Evolutionary conservation across 345 rosid species (phyloP).

Genomic region (Eucalyptus urophylla): DNA sequence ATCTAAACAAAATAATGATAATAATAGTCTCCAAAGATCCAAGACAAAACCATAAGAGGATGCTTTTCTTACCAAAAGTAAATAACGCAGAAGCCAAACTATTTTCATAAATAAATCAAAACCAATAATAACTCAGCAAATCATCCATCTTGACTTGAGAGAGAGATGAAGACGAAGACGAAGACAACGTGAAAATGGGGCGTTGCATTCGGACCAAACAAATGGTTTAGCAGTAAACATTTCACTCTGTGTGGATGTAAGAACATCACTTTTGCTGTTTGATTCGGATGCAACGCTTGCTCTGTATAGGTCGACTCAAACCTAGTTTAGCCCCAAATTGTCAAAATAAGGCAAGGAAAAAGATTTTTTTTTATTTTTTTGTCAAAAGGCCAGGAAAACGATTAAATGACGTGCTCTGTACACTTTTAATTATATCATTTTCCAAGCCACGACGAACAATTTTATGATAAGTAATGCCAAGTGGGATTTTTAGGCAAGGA

Average conservation of each 20-base stretch:
- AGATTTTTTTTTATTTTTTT: neutral
- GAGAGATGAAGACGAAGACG: neutral
- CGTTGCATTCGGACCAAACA: neutral
- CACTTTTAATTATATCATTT: neutral
- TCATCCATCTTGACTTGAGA: neutral
- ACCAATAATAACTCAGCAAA: neutral
- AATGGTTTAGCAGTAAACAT: neutral
- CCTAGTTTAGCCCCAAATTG: neutral
- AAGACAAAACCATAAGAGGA: neutral
- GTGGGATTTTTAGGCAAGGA: neutral
- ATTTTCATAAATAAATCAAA: neutral
- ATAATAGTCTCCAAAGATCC: neutral
- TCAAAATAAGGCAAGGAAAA: neutral
- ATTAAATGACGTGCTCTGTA: neutral
- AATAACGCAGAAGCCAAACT: neutral
- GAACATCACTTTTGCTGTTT: neutral
- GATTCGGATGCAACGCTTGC: neutral
- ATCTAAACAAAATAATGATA: neutral
- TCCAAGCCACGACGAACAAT: neutral
- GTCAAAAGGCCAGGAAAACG: too few relatives aligned
- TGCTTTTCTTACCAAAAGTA: neutral
- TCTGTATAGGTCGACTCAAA: neutral
- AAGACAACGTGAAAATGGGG: neutral
- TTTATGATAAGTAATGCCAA: neutral
- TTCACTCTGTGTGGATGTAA: neutral